These are phyloP conservation scores for Malania oleifera DNA, from an alignment of 164 flowering plant genomes.

Conservation along the genomic window DNA sequence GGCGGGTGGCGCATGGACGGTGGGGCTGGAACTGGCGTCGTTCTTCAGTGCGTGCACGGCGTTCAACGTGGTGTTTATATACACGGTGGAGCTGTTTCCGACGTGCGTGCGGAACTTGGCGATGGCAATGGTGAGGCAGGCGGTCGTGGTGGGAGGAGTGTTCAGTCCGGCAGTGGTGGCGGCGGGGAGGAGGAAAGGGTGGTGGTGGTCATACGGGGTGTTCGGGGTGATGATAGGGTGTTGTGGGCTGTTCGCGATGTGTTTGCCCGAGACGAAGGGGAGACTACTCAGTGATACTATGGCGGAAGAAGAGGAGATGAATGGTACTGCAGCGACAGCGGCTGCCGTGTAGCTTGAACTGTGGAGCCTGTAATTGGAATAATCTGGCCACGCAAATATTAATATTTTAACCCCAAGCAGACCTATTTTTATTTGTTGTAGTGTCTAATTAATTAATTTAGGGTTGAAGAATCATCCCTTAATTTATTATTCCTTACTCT, in stretches of 20 bases:
- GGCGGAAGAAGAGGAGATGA: conserved; percentile 65
- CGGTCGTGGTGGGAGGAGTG: conserved; percentile 54
- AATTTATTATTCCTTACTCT: too few species aligned
- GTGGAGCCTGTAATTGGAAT: too few species aligned
- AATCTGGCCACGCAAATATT: too few species aligned
- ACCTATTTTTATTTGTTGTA: too few species aligned
- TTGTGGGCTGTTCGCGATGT: conserved; percentile 44
- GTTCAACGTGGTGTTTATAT: conserved; percentile 43
- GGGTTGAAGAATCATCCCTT: too few species aligned
- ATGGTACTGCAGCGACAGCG: too few species aligned
- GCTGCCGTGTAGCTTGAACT: too few species aligned
- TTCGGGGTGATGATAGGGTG: conserved; percentile 45
- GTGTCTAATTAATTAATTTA: too few species aligned
- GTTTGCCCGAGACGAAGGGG: conserved; percentile 69
- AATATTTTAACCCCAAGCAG: too few species aligned
- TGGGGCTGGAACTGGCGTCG: conserved; percentile 50
- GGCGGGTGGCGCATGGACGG: not conserved
- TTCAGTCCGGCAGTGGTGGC: conserved; percentile 55
- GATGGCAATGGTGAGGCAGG: conserved; percentile 60
- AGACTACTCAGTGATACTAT: conserved; percentile 52
- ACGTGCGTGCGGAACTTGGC: conserved; percentile 84
- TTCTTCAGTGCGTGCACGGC: conserved; percentile 55
- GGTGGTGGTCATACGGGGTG: conserved; percentile 39
- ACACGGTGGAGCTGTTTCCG: conserved; percentile 69
- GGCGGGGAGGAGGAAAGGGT: conserved; percentile 29